Conservation (phyloP, 768 basidiomycete genomes). For the Termitomyces sp. region DNA sequence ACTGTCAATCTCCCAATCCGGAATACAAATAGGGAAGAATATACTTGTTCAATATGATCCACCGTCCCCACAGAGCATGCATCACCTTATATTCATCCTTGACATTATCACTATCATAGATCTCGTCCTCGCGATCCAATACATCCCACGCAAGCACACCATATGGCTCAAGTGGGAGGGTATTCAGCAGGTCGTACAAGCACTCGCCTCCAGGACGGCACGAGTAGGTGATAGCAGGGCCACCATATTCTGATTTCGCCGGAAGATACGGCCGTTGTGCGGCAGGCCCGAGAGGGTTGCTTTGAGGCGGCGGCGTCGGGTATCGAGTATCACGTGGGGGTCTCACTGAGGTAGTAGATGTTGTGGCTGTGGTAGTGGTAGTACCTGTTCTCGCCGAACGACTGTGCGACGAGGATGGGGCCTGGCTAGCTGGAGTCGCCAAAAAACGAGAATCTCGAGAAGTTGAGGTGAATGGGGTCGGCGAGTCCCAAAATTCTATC, state of each 20-base stretch:
- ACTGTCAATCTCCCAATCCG: neutral
- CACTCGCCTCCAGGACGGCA: slow-evolving; percentile 65
- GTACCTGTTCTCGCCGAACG: slow-evolving; percentile 11
- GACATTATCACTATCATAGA: slow-evolving; percentile 69
- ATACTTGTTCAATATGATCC: slow-evolving; percentile 64
- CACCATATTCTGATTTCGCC: slow-evolving; percentile 41
- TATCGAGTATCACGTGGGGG: slow-evolving; percentile 18
- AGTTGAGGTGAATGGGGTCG: neutral
- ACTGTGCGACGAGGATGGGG: slow-evolving; percentile 6
- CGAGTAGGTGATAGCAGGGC: slow-evolving; percentile 48
- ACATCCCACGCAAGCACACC: slow-evolving; percentile 70
- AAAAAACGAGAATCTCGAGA: slow-evolving; percentile 9
- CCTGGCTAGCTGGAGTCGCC: neutral
- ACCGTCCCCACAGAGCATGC: slow-evolving; percentile 72
- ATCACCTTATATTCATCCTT: slow-evolving; percentile 77
- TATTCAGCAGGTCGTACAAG: slow-evolving; percentile 61
- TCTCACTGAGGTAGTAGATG: slow-evolving; percentile 2
- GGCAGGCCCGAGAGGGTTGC: slow-evolving; percentile 48
- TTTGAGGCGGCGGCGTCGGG: slow-evolving; percentile 37
- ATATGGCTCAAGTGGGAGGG: slow-evolving; percentile 54
- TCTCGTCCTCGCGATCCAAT: slow-evolving; percentile 70
- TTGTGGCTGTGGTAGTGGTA: slow-evolving; percentile 7
- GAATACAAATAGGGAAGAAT: slow-evolving; percentile 5
- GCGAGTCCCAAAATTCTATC: neutral
- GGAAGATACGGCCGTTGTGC: slow-evolving; percentile 49